Evolutionary conservation across 106 monocot genomes (phyloP).

Genomic region (Allium sativum): DNA sequence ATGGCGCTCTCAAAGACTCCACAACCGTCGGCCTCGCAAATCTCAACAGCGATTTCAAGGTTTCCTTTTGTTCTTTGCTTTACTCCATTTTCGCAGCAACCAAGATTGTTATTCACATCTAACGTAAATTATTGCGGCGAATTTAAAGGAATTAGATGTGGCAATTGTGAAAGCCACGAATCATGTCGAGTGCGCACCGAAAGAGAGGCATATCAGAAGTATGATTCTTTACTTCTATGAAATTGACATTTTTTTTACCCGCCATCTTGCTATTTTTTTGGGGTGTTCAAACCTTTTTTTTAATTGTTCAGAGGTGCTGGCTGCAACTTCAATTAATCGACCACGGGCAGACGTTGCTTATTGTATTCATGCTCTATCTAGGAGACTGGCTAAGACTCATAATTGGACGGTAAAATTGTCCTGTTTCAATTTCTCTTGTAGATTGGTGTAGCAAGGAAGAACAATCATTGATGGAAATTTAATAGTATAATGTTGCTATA

Average conservation of each 20-base stretch:
- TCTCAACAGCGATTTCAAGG: conserved; percentile 98
- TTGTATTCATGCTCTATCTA: conserved; percentile 60
- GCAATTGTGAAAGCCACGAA: conserved; percentile 75
- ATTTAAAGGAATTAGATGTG: conserved; percentile 55
- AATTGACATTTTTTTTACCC: background rate
- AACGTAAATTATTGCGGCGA: background rate
- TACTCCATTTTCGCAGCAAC: background rate
- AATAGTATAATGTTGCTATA: no score
- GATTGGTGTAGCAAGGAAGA: no score
- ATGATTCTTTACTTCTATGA: conserved; percentile 2
- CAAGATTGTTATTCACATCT: conserved; percentile 2
- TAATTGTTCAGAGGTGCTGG: conserved; percentile 41
- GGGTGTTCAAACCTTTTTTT: background rate
- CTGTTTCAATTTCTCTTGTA: no score
- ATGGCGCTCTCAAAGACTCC: conserved; percentile 86
- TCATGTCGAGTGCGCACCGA: conserved; percentile 68
- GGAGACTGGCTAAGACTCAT: conserved; percentile 60
- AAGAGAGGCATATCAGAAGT: conserved; percentile 70
- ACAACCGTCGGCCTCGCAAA: conserved; percentile 93
- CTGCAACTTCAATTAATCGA: conserved; percentile 37
- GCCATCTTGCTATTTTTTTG: background rate
- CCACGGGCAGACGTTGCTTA: conserved; percentile 75
- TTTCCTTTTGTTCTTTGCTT: conserved; percentile 3
- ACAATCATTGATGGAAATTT: no score
- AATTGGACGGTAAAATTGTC: conserved; percentile 50